Evolutionary conservation across 768 basidiomycete genomes (phyloP), one percentile per base, ranked within the genome.

Genomic region (Boletus sensibilis): DNA sequence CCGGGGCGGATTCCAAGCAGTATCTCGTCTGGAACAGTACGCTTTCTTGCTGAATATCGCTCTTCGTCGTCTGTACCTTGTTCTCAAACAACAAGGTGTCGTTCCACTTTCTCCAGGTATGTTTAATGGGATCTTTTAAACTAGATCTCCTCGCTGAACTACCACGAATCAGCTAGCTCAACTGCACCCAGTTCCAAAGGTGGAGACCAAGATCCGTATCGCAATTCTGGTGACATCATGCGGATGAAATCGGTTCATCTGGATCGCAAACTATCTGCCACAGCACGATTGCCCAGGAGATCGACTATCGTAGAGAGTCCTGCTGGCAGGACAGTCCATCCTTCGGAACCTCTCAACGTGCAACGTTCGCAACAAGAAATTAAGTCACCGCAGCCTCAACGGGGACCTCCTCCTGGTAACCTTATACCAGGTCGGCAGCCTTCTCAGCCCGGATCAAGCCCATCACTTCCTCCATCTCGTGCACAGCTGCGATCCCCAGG

Each of bases 291-390:
- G 54, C 93, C 96, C 6, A 94, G 92, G 72, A 87, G 94, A 37
- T 97, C 96, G 25, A 98, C 92, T 9, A 87, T 99, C 40, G 88
- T 99, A 47, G 96, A 99, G 72, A 93, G 91, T 64, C 97, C 97
- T 40, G 82, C 92, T 12, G 95, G 94, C 40, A 84, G 87, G 69
- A 87, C 85, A 56, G 94, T 90, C 6, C 88, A 92, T 64, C 81
- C 88, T 18, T 83, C 84, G 0, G 87, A 91, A 53, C 72, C 78
- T 11, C 62, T 80, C 16, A 77, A 73, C 48, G 66, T 72, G 9
- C 83, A 84, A 60, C 79, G 77, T 53, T 73, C 63, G 20, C 78
- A 78, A 56, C 82, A 79, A 40, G 72, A 65, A 25, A 68, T 70
- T 43, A 71, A 69, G 52, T 63, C 73, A 16, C 72, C 74, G n/a